These are phyloP conservation scores for Candida berthetii DNA, from an alignment of 805 yeast species.

Conservation along the genomic window DNA sequence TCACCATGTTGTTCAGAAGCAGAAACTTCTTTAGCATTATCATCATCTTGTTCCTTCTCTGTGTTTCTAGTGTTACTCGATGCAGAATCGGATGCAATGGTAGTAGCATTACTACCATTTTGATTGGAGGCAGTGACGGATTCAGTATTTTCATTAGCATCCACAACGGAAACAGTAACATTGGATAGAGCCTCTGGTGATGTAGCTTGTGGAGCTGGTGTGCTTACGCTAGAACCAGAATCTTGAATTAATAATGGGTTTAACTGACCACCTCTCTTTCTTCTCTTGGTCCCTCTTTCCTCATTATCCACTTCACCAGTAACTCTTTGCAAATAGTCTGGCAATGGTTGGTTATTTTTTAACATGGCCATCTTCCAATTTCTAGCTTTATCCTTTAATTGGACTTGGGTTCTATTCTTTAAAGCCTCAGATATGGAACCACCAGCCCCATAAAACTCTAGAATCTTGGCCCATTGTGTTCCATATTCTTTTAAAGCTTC, in stretches of 20 bases:
- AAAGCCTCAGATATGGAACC: constrained; percentile 79
- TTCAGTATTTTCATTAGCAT: too few species aligned
- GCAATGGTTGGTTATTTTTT: constrained; percentile 70
- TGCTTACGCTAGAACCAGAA: neutral
- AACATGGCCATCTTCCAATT: constrained; percentile 89
- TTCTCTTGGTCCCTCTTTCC: constrained; percentile 26
- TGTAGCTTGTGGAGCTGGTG: neutral
- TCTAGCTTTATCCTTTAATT: constrained; percentile 92
- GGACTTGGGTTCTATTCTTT: constrained; percentile 86
- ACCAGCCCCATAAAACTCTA: constrained; percentile 91
- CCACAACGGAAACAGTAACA: too few species aligned
- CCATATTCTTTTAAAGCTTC: constrained; percentile 79
- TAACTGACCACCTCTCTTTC: neutral
- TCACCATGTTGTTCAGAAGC: too few species aligned
- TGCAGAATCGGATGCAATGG: too few species aligned
- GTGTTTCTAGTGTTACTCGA: too few species aligned
- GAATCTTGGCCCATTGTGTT: constrained; percentile 89
- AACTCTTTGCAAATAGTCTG: constrained; percentile 72
- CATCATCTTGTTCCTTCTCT: too few species aligned
- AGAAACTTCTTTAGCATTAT: too few species aligned
- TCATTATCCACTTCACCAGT: constrained; percentile 77
- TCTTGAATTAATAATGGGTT: neutral
- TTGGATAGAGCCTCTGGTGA: too few species aligned
- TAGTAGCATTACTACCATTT: too few species aligned
- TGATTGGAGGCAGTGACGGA: too few species aligned